Evolutionary conservation across 1,139 yeast species (phyloP).

Genomic region (Saccharomyces hybrid): DNA sequence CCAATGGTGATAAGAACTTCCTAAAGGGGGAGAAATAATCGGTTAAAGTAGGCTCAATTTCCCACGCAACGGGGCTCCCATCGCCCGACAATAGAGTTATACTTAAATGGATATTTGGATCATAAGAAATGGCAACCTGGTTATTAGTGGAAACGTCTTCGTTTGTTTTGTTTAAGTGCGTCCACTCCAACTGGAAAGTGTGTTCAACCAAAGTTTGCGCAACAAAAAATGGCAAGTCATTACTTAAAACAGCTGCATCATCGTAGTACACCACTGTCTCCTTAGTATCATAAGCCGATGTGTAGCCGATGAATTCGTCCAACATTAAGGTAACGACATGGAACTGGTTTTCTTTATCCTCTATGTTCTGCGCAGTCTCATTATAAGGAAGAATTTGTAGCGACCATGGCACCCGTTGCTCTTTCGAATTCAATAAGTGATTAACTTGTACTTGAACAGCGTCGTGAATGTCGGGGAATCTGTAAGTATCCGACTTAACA

Average conservation of each 20-base stretch:
- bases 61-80: constrained; percentile 51
- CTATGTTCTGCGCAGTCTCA: constrained; percentile 9
- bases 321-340: constrained; percentile 25
- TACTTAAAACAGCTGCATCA: constrained; percentile 42
- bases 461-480: constrained; percentile 40
- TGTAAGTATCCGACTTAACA: constrained; percentile 33
- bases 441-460: constrained; percentile 38
- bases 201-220: constrained; percentile 52
- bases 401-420: constrained; percentile 27
- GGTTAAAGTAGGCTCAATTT: constrained; percentile 40
- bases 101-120: constrained; percentile 59
- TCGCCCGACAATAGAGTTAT: constrained; percentile 56
- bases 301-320: constrained; percentile 22
- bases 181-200: constrained; percentile 45
- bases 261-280: constrained; percentile 43
- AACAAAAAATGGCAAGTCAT: constrained; percentile 54
- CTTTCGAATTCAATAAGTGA: constrained; percentile 16
- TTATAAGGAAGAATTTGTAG: constrained; percentile 25
- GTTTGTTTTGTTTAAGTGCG: constrained; percentile 8
- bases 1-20: constrained; percentile 41
- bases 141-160: constrained; percentile 12
- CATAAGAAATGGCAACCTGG: constrained; percentile 44
- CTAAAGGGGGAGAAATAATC: constrained; percentile 42
- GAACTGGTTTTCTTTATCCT: constrained; percentile 14
- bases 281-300: constrained; percentile 30